Conservation (phyloP, 768 basidiomycete genomes). For the Tulasnella sp. region DNA sequence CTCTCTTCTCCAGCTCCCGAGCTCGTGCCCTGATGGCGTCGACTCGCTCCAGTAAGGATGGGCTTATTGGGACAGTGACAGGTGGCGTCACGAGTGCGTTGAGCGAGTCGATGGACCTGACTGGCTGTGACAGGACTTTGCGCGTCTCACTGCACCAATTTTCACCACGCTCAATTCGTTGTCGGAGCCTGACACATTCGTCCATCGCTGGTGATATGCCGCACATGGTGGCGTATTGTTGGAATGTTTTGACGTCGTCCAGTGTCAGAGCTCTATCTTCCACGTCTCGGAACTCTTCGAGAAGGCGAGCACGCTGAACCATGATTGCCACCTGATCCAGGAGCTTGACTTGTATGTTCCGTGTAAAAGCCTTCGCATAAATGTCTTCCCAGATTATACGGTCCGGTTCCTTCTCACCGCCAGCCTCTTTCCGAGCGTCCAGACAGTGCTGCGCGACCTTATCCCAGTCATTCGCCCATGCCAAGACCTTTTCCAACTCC, state of each 20-base stretch:
- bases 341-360: constrained; percentile 80
- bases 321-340: constrained; percentile 67
- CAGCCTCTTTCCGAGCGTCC: constrained; percentile 26
- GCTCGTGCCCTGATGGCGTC: constrained; percentile 56
- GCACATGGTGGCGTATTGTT: constrained; percentile 60
- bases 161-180: constrained; percentile 54
- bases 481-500: constrained; percentile 20
- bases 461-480: constrained; percentile 21
- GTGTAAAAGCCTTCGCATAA: constrained; percentile 54
- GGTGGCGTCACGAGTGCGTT: constrained; percentile 61
- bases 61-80: constrained; percentile 57
- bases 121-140: constrained; percentile 51
- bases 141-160: constrained; percentile 70
- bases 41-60: constrained; percentile 53
- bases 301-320: constrained; percentile 65
- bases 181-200: constrained; percentile 51
- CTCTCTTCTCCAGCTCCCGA: constrained; percentile 70
- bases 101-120: constrained; percentile 67
- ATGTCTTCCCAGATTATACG: constrained; percentile 62
- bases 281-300: constrained; percentile 62
- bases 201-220: constrained; percentile 55
- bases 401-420: constrained; percentile 39
- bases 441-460: constrained; percentile 19
- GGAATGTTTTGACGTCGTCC: constrained; percentile 63
- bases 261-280: constrained; percentile 60